These are phyloP conservation scores for Taiozyma sp. DNA, from an alignment of 1,139 yeast species.

Conservation along the genomic window DNA sequence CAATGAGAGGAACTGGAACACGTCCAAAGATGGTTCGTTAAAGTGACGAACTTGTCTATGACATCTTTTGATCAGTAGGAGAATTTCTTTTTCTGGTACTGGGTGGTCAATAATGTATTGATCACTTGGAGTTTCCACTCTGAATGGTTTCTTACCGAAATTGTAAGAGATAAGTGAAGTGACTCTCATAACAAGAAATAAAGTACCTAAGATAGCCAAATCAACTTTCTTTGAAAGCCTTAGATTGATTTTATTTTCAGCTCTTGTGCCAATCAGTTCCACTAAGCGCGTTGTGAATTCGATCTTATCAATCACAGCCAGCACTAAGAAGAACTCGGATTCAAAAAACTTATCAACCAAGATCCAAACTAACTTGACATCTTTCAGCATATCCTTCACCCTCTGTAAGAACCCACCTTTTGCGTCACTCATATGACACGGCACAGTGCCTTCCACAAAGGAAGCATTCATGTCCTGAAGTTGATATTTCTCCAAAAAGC, in stretches of 20 bases:
- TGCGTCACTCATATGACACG: background rate
- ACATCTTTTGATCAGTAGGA: constrained; percentile 10
- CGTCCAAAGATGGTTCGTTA: constrained; percentile 10
- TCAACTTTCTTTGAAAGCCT: constrained; percentile 15
- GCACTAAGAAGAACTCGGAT: constrained; percentile 15
- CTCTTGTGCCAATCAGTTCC: constrained; percentile 15
- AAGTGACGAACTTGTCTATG: constrained; percentile 12
- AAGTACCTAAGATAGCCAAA: constrained; percentile 15
- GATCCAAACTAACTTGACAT: constrained; percentile 20
- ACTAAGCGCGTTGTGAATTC: constrained; percentile 12
- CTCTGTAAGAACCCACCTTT: background rate
- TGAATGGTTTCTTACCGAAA: constrained; percentile 10
- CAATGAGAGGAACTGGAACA: constrained; percentile 18
- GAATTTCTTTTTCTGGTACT: constrained; percentile 4
- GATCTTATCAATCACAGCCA: constrained; percentile 16
- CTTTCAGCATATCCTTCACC: constrained; percentile 1
- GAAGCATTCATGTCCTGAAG: constrained; percentile 6
- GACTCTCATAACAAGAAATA: constrained; percentile 20
- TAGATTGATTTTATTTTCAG: constrained; percentile 1
- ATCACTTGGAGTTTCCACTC: constrained; percentile 4
- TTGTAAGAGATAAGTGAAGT: constrained; percentile 17
- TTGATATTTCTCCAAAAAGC: constrained; percentile 10
- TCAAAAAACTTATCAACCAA: constrained; percentile 21
- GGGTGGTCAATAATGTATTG: constrained; percentile 17
- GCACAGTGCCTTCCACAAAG: background rate